Percentiles rank a stretch among this genome's conserved stretches.
Evolutionary conservation across 345 rosid species (phyloP).

Genomic region (Erucastrum elatum): DNA sequence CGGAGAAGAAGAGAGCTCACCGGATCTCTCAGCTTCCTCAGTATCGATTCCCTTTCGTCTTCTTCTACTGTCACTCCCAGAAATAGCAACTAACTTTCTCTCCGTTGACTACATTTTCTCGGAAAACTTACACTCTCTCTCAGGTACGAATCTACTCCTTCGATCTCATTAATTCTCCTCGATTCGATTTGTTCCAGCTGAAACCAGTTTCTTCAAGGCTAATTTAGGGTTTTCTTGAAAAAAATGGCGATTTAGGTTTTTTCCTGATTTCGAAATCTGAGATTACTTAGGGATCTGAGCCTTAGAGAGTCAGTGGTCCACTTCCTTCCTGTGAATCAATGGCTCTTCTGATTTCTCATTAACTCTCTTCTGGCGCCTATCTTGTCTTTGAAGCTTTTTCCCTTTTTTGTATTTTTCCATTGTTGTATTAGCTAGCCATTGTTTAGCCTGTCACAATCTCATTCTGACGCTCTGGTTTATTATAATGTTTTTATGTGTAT

Average conservation of each 20-base stretch:
- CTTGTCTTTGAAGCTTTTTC: slow-evolving; percentile 11
- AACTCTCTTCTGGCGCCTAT: slow-evolving; percentile 13
- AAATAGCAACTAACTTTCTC: slow-evolving; percentile 26
- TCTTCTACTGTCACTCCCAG: slow-evolving; percentile 27
- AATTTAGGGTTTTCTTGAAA: slow-evolving; percentile 1
- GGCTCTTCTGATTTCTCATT: background rate
- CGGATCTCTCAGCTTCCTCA: slow-evolving; percentile 31
- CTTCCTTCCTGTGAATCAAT: background rate
- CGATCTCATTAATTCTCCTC: slow-evolving; percentile 9
- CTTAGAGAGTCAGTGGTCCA: slow-evolving; percentile 25
- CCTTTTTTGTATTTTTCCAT: background rate
- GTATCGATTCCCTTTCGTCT: slow-evolving; percentile 23
- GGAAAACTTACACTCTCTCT: slow-evolving; percentile 18
- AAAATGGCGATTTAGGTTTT: slow-evolving; percentile 26
- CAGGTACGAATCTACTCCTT: slow-evolving; percentile 9
- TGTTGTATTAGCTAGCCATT: slow-evolving; percentile 15
- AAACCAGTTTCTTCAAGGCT: background rate
- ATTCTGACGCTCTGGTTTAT: background rate
- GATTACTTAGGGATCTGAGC: slow-evolving; percentile 35
- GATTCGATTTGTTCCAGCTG: background rate
- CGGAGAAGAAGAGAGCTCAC: slow-evolving; percentile 22
- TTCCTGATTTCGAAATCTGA: background rate
- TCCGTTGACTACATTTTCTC: slow-evolving; percentile 25
- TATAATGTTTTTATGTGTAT: background rate
- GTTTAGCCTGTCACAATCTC: slow-evolving; percentile 27